A percentile compares a stretch with the other conserved stretches of the same genome.
These are phyloP conservation scores for Erysimum cheiri DNA, from an alignment of 441 rosid species.

Conservation along the genomic window DNA sequence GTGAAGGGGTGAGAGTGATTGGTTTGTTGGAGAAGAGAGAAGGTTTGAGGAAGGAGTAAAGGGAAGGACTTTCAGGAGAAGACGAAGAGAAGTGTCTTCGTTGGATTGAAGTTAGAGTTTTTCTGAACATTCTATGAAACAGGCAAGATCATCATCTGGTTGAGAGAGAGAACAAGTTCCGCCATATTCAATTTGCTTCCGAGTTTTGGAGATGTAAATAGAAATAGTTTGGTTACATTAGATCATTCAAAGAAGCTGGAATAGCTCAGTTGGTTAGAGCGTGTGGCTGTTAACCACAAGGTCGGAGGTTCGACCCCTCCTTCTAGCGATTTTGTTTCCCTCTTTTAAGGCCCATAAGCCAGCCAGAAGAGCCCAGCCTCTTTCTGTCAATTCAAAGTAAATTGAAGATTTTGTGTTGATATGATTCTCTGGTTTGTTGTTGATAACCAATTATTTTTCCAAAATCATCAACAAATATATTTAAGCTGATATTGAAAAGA, in stretches of 20 bases:
- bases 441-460: too few relatives aligned
- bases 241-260: constrained; percentile 54
- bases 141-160: neutral
- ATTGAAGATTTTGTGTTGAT: too few relatives aligned
- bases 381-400: too few relatives aligned
- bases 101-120: constrained; percentile 42
- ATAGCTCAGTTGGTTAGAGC: constrained; percentile 97
- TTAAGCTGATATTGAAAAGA: too few relatives aligned
- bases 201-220: rapidly evolving
- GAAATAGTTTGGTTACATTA: rapidly evolving
- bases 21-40: constrained; percentile 61
- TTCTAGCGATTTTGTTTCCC: constrained; percentile 54
- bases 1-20: constrained; percentile 41
- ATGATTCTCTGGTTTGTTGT: too few relatives aligned
- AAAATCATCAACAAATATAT: too few relatives aligned
- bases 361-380: neutral
- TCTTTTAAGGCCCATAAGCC: neutral
- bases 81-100: constrained; percentile 52
- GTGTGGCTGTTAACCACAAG: constrained; percentile 99
- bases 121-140: constrained; percentile 59
- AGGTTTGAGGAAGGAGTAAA: constrained; percentile 88
- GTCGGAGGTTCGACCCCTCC: constrained; percentile 97
- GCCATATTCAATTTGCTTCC: constrained; percentile 31
- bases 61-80: constrained; percentile 53
- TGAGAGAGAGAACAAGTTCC: constrained; percentile 24